Evolutionary conservation across 768 basidiomycete genomes (phyloP), one percentile per base, ranked within the genome.

Genomic region (Mycena indigotica): DNA sequence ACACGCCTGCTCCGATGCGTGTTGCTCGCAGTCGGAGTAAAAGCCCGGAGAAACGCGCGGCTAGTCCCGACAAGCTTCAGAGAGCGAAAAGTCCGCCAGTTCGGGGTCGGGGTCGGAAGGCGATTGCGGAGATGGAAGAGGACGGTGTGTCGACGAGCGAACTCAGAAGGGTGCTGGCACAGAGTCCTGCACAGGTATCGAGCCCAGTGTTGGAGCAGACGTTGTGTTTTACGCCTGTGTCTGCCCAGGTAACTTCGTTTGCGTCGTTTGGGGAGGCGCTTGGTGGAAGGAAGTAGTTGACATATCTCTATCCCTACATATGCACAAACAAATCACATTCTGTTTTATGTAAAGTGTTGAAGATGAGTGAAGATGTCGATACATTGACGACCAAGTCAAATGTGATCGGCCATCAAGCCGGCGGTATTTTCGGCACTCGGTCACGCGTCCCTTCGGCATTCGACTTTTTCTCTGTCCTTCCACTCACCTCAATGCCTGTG

Each of bases 401-500:
- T n/a, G n/a, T n/a, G n/a, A n/a, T n/a, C n/a, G n/a, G n/a, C n/a
- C n/a, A n/a, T n/a, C n/a, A n/a, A n/a, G n/a, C n/a, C n/a, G n/a
- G n/a, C n/a, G n/a, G n/a, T n/a, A n/a, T n/a, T n/a, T n/a, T 35
- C 32, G 32, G 32, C 32, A 35, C 32, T 35, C 32, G 32, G 32
- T 35, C 32, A 35, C 32, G 32, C 32, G 32, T 35, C 10, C 17
- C 32, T 17, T 8, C 32, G 32, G 46, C 46, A 48, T n/a, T n/a
- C n/a, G 21, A 28, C 46, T 48, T 51, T n/a, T 24, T 50, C 56
- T 56, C 29, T 13, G n/a, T 32, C 60, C 55, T 32, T 50, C 53
- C 41, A 44, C n/a, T n/a, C n/a, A n/a, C 41, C 24, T 26, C 46
- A 57, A 85, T 85, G 84, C 73, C 83, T 70, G 83, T 84, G 65